Evolutionary conservation across 345 rosid genomes (phyloP), one percentile per base, ranked within the genome.

Genomic region (Viola odorata): DNA sequence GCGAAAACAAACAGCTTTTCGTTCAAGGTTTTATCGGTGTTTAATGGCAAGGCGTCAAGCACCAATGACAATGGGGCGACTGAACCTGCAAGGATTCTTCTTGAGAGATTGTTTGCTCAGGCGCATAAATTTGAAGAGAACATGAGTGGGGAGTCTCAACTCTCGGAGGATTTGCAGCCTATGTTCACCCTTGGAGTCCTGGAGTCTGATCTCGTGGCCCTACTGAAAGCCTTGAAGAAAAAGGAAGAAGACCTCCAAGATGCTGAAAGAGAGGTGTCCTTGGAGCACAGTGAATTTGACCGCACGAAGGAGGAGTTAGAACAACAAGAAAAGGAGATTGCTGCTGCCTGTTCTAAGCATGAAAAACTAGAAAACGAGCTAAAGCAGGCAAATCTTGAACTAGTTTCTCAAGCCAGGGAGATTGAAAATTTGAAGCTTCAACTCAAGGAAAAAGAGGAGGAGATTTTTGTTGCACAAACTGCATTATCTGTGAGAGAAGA

Each of bases 131-230:
- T 83, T 69, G 95, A 85, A 67, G 78, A 78, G 64, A 80, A 67
- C 65, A 69, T 74, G 63, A 77, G 57, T 51, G 52, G 70, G 50
- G 73, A 70, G 71, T 80, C 81, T 55, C 53, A 58, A 12, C 41
- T 58, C 47, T 37, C 72, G 8, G 49, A 65, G 53, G 85, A 72
- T 53, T 51, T 54, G 60, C 71, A 70, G 9, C 47, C 58, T 8
- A 63, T 65, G 12, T 45, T 84, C 44, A 69, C 77, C 50, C 82
- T 84, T 44, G 87, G 78, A 17, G 65, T 72, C 16, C 71, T 85
- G 59, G 94, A 92, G 60, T 76, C 91, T 51, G 94, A 87, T 65
- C 89, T 87, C 45, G 70, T 71, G 62, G 87, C 84, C 59, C 88
- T 81, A 23, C 48, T 89, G 73, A 44, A 78, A 48, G 88, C 85